Evolutionary conservation across 2,329 filamentous ascomycete species (phyloP).

Genomic region (Aureobasidium uvarum): DNA sequence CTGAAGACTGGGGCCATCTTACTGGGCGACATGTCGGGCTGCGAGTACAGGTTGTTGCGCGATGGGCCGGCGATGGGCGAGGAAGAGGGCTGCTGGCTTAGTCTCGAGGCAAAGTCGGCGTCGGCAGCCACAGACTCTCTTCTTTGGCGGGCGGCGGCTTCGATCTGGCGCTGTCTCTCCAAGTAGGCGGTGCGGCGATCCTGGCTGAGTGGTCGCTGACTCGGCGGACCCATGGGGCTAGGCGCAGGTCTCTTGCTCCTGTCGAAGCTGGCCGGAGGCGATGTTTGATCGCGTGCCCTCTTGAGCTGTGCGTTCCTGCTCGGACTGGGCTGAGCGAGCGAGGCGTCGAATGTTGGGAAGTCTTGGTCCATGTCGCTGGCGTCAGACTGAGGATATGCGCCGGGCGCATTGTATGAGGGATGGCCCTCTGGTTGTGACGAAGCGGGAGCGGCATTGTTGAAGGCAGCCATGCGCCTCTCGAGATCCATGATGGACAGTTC

Average conservation of each 20-base stretch:
- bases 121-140: constrained; percentile 32
- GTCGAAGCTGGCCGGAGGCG: constrained; percentile 28
- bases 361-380: constrained; percentile 5
- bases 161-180: constrained; percentile 25
- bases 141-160: constrained; percentile 24
- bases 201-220: constrained; percentile 28
- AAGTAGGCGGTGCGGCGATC: constrained; percentile 11
- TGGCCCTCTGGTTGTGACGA: background rate
- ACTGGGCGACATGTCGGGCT: constrained; percentile 20
- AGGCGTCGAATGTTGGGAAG: background rate
- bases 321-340: background rate
- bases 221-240: constrained; percentile 26
- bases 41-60: background rate
- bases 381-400: constrained; percentile 15
- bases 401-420: background rate
- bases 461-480: constrained; percentile 27
- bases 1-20: constrained; percentile 29
- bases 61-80: constrained; percentile 19
- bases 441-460: background rate
- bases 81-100: constrained; percentile 31
- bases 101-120: constrained; percentile 33
- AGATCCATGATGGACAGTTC: constrained; percentile 32
- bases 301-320: constrained; percentile 3
- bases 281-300: constrained; percentile 28
- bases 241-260: constrained; percentile 25